Percentiles rank a stretch among this genome's conserved stretches.
Conservation (phyloP, 2,329 filamentous ascomycete genomes). For the Akanthomyces dipterigenus region DNA sequence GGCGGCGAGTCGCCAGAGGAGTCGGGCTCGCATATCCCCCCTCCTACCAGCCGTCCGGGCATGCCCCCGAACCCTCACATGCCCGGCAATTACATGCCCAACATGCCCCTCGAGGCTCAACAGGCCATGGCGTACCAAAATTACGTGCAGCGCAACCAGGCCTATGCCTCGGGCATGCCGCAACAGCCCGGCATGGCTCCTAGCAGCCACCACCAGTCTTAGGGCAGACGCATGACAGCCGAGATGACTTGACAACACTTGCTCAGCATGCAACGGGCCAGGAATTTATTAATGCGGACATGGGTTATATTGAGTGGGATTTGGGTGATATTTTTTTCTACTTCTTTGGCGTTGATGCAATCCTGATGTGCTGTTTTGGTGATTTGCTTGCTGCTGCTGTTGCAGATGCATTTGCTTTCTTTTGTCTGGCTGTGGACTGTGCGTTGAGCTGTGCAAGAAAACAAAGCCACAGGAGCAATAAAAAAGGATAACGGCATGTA, state of each 20-base stretch:
- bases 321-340: conserved; percentile 26
- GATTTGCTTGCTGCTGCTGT: conserved; percentile 2
- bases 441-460: not conserved
- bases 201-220: conserved; percentile 75
- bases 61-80: conserved; percentile 60
- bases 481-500: not conserved
- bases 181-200: conserved; percentile 72
- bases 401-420: not conserved
- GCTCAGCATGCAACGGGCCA: not conserved
- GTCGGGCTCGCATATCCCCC: conserved; percentile 69
- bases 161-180: conserved; percentile 71
- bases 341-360: conserved; percentile 33
- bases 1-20: conserved; percentile 90
- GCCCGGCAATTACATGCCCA: conserved; percentile 55
- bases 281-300: conserved; percentile 18
- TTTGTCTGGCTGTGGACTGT: conserved; percentile 5
- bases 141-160: conserved; percentile 66
- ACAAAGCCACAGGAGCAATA: not conserved
- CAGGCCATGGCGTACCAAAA: conserved; percentile 78
- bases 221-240: conserved; percentile 20
- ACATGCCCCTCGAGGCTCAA: conserved; percentile 65
- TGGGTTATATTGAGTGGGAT: conserved; percentile 31
- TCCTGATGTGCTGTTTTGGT: conserved; percentile 27
- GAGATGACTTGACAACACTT: not conserved
- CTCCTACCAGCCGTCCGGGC: conserved; percentile 50